Percentiles rank a stretch among this genome's conserved stretches.
Evolutionary conservation across 495 filamentous ascomycete genomes (phyloP).

Genomic region (Tetracladium marchalianum): DNA sequence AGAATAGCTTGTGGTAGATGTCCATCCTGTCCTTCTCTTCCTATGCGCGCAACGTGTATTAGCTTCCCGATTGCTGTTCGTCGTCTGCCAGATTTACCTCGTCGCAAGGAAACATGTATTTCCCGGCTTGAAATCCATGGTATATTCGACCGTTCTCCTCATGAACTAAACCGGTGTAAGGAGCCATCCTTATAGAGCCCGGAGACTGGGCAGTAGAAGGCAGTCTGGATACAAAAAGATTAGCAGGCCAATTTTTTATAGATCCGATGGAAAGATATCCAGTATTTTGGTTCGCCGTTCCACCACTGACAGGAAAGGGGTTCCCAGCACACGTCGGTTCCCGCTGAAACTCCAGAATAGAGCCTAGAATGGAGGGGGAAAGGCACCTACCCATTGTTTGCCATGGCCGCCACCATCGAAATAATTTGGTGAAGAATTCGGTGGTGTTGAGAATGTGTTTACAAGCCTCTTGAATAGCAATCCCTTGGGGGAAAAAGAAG

Average conservation of each 20-base stretch:
- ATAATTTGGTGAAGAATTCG: conserved; percentile 3
- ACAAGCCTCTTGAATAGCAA: no score
- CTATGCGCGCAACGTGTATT: conserved; percentile 20
- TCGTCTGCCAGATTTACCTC: conserved; percentile 14
- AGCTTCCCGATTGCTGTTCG: background rate
- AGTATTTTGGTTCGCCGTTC: no score
- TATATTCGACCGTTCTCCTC: conserved; percentile 18
- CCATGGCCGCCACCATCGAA: conserved; percentile 19
- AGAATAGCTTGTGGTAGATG: conserved; percentile 66
- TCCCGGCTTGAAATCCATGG: conserved; percentile 13
- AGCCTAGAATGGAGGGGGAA: no score
- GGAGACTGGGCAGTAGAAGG: background rate
- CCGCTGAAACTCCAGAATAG: no score
- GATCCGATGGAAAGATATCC: background rate
- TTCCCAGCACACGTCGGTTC: no score
- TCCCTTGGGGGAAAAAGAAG: no score
- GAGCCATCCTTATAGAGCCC: background rate
- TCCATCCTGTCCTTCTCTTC: conserved; percentile 67
- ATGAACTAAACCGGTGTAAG: background rate
- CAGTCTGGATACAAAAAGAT: background rate
- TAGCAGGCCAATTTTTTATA: background rate
- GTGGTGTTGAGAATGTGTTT: no score
- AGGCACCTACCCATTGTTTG: conserved; percentile 16
- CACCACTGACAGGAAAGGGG: no score
- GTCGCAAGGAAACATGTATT: conserved; percentile 21